Evolutionary conservation across 1,284 basidiomycete genomes (phyloP), one percentile per base, ranked within the genome.

Genomic region (Pascua sp.): DNA sequence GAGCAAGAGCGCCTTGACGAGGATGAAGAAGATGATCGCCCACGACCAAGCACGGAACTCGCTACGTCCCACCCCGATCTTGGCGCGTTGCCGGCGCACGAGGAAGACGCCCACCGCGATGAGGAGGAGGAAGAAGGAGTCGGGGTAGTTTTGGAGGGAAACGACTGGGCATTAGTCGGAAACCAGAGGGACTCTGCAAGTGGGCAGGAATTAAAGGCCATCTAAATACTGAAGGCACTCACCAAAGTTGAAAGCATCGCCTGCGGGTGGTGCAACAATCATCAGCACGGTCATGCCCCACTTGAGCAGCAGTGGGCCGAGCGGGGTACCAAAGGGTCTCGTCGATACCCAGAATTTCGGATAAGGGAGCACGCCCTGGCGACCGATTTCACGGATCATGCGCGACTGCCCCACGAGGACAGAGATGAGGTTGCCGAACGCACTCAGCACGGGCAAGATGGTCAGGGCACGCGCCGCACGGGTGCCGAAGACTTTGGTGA

Each of bases 221-320:
- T 32, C 3, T 32, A 32, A 4, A 38, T 8, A n/a, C 41, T 9
- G 8, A n/a, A 42, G 12, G 8, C 12, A 11, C 49, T 51, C 16
- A 39, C 42, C 12, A 63, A 84, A 82, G 60, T 79, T 79, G 75
- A 83, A 84, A 1, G 82, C 82, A 64, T 82, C 81, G 49, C 80
- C 81, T 12, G 81, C 78, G 0, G 83, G 84, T 32, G 81, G 81
- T 0, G 76, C 80, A 16, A 84, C 66, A 62, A 85, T 80, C 54
- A 85, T 78, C 59, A 84, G 75, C n/a, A 80, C 69, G 0, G 81
- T 81, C 11, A 83, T 65, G 15, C 77, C 49, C 73, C 78, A 83
- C 59, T 81, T 81, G 48, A 81, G 63, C 5, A 79, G 60, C 42
- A 82, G 71, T 8, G 81, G 79, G 0, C 76, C 81, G 15, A 80